Evolutionary conservation across 805 yeast species (phyloP).

Genomic region (Kodamaea kakaduensis): DNA sequence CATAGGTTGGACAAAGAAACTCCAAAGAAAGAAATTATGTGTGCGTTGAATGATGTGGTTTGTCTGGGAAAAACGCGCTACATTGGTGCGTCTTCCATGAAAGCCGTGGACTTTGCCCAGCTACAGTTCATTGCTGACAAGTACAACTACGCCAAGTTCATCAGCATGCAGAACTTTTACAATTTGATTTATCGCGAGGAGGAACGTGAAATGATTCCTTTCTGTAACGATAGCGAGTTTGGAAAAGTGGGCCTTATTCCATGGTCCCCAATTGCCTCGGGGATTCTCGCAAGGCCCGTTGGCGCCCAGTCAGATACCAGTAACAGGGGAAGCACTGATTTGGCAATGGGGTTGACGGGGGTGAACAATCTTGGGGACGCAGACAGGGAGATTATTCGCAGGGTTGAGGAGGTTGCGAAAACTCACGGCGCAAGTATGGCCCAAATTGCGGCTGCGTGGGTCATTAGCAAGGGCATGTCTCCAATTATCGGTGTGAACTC

Average conservation of each 20-base stretch:
- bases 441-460: constrained; percentile 51
- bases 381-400: constrained; percentile 29
- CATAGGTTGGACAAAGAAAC: constrained; percentile 49
- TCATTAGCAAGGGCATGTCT: constrained; percentile 43
- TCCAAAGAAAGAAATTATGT: constrained; percentile 54
- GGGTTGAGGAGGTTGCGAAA: constrained; percentile 55
- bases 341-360: constrained; percentile 8
- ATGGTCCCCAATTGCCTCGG: constrained; percentile 58
- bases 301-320: constrained; percentile 6
- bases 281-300: constrained; percentile 49
- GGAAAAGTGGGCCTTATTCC: constrained; percentile 53
- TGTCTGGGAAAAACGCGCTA: constrained; percentile 46
- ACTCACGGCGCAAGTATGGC: constrained; percentile 51
- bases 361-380: constrained; percentile 14
- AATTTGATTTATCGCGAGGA: constrained; percentile 58
- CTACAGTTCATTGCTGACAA: constrained; percentile 55
- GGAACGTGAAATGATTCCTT: constrained; percentile 58
- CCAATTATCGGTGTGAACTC: constrained; percentile 59
- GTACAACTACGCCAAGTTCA: constrained; percentile 54
- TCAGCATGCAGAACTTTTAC: constrained; percentile 56
- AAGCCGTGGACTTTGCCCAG: constrained; percentile 49
- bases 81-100: constrained; percentile 64
- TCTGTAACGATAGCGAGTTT: constrained; percentile 40
- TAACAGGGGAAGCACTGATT: constrained; percentile 11
- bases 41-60: constrained; percentile 50